Evolutionary conservation across 2,329 filamentous ascomycete genomes (phyloP), one percentile per base, ranked within the genome.

Genomic region (Colletotrichum ledebouriae): DNA sequence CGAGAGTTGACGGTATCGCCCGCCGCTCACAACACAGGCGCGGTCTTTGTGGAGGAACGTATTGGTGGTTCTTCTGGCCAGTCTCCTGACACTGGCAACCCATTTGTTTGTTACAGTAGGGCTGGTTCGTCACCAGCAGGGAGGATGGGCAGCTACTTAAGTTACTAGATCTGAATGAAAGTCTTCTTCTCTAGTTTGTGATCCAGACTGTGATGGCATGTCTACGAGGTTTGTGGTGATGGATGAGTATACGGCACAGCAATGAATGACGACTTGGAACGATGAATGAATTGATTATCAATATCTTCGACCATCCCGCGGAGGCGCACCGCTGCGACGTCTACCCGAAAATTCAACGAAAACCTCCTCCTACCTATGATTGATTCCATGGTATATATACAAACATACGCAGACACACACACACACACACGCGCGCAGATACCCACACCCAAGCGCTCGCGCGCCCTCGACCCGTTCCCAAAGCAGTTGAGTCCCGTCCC

Each of bases 381-480:
- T 49, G 66, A 69, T 56, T 66, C 61, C 66, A 47, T 69, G 47
- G 61, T 65, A 68, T 68, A 64, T 55, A 57, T 39, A 29, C 22
- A 47, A 41, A 47, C 37, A 49, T 20, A 37, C 37, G 29, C 22
- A 22, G 22, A 34, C 50, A 39, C 42, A n/a, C 42, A 17, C 17
- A 17, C 17, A 17, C 42, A 29, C 22, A 47, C 47, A 47, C 37
- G 42, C n/a, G 29, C 37, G 29, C 22, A 22, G 22, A 34, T 42
- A 39, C 42, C 17, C 17, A 41, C 11, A 39, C 42, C 60, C 44
- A 25, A 49, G 29, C 29, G 29, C 37, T 11, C 37, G 34, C 34
- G 37, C 37, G 37, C 37, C 1, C 37, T 11, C 37, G 37, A 15
- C 37, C 37, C 2, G 37, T 39, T 12, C 9, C 12, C 11, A 39